These are phyloP conservation scores for Penicillium corylophilum DNA, from an alignment of 2,329 filamentous ascomycete genomes.

Conservation along the genomic window DNA sequence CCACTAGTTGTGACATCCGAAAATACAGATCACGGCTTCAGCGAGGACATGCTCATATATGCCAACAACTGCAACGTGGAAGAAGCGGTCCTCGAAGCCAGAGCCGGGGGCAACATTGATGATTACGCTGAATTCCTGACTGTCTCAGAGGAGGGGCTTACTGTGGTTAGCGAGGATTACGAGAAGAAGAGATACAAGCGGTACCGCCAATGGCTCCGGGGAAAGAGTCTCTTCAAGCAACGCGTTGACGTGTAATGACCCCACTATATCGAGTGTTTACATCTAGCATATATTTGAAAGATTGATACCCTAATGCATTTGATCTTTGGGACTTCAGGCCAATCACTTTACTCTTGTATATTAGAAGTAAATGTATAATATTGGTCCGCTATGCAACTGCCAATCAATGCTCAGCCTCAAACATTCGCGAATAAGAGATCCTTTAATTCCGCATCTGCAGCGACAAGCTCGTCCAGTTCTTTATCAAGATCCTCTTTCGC, in stretches of 20 bases:
- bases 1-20: constrained; percentile 61
- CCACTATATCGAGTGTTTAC: neutral
- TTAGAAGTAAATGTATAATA: neutral
- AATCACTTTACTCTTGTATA: neutral
- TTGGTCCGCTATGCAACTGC: neutral
- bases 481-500: constrained; percentile 31
- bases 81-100: constrained; percentile 45
- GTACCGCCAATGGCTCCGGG: constrained; percentile 89
- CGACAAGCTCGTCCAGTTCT: constrained; percentile 37
- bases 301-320: constrained; percentile 21
- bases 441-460: constrained; percentile 34
- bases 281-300: constrained; percentile 1
- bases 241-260: constrained; percentile 50
- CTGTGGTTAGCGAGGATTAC: constrained; percentile 81
- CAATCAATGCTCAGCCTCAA: constrained; percentile 10
- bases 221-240: constrained; percentile 96
- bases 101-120: constrained; percentile 64
- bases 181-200: constrained; percentile 95
- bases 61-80: constrained; percentile 67
- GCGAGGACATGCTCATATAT: constrained; percentile 75
- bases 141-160: constrained; percentile 78
- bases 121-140: constrained; percentile 76
- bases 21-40: constrained; percentile 42
- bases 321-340: neutral
- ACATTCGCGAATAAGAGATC: constrained; percentile 29